These are phyloP conservation scores for Anisodus acutangulus DNA, from an alignment of 257 asterid genomes.

Conservation along the genomic window DNA sequence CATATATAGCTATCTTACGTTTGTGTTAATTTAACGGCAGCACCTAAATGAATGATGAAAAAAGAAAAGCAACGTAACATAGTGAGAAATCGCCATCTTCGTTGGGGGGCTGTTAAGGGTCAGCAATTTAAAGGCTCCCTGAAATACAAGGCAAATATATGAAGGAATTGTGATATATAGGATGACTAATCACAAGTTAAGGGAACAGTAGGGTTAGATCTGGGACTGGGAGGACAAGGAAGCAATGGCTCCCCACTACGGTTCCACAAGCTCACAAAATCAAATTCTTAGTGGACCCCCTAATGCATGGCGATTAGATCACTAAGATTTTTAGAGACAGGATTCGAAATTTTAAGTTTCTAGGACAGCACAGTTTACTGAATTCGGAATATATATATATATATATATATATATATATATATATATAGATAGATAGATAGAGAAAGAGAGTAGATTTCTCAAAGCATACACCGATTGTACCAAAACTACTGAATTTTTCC, in stretches of 20 bases:
- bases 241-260: constrained; percentile 28
- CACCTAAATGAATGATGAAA: neutral
- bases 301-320: neutral
- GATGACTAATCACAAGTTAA: neutral
- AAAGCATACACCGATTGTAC: neutral
- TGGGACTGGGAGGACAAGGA: neutral
- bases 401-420: neutral
- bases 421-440: neutral
- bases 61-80: neutral
- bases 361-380: neutral
- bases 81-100: neutral
- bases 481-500: neutral
- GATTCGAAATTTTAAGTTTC: neutral
- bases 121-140: neutral
- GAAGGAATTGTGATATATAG: neutral
- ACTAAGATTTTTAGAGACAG: too few relatives aligned
- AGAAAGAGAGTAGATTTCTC: neutral
- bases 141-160: neutral
- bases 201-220: constrained; percentile 6
- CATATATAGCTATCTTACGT: neutral
- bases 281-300: constrained; percentile 7
- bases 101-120: neutral
- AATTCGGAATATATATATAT: neutral
- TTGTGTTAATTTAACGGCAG: neutral
- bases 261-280: constrained; percentile 24